Percentiles rank a stretch among this genome's conserved stretches.
Conservation (phyloP, 2,329 filamentous ascomycete species). For the Bipolaris bicolor region DNA sequence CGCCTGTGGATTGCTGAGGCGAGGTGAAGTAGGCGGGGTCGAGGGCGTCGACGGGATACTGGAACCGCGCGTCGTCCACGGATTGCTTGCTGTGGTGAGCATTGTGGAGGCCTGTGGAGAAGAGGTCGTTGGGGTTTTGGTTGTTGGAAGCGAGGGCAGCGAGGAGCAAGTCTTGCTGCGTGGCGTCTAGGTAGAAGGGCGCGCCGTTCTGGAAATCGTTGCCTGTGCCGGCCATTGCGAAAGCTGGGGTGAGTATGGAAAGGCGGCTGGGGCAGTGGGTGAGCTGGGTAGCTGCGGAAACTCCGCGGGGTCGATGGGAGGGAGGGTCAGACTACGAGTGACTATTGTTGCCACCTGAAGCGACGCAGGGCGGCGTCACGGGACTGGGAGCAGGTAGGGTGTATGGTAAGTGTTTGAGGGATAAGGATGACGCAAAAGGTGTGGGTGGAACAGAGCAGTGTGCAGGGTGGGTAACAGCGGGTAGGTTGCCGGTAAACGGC, state of each 20-base stretch:
- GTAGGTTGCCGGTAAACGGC: constrained; percentile 6
- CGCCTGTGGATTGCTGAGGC: constrained; percentile 44
- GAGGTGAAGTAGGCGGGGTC: constrained; percentile 48
- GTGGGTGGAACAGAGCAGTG: constrained; percentile 9
- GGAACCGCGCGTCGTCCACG: constrained; percentile 35
- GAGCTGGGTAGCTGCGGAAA: constrained; percentile 6
- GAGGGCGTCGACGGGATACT: constrained; percentile 43
- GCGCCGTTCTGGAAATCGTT: constrained; percentile 51
- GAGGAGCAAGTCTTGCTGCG: constrained; percentile 56
- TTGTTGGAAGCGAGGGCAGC: constrained; percentile 57
- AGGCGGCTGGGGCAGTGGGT: background rate
- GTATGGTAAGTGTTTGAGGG: background rate
- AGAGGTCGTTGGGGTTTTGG: constrained; percentile 41
- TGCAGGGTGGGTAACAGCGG: constrained; percentile 18
- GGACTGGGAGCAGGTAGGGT: constrained; percentile 4
- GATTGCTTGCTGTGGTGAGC: constrained; percentile 18
- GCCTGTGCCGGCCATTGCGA: constrained; percentile 46
- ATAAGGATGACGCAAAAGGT: constrained; percentile 23
- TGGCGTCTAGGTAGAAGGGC: constrained; percentile 53
- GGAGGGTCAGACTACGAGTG: constrained; percentile 8
- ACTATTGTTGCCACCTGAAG: constrained; percentile 17
- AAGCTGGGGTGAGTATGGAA: background rate
- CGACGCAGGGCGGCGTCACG: background rate
- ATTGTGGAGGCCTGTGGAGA: constrained; percentile 28
- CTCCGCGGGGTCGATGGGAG: constrained; percentile 9